Base-by-base conservation (phyloP, 768 basidiomycete species). In the Chalciporus pseudorubinellus region DNA sequence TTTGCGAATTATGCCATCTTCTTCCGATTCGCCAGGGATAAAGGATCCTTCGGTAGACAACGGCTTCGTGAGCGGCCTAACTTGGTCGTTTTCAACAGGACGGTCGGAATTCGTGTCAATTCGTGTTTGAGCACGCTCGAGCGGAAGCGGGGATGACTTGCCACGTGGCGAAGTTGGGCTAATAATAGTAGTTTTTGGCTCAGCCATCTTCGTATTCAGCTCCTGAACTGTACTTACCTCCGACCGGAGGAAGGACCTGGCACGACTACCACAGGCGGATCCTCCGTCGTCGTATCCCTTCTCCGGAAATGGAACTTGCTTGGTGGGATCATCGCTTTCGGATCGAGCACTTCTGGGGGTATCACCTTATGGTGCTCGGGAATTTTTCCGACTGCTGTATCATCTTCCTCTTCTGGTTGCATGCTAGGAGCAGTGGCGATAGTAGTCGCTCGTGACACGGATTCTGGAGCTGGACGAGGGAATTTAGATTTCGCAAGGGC, bases 1-100 rank as follows among this genome's bases (percentile, higher is more conserved):
- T 55, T 84, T 79, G 46, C 87, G 78, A 44, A 92, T 75, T 44
- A 85, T 73, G 0, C 87, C 87, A 62, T 91, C 89, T 63, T 92
- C 89, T 61, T 91, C 89, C 0, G 85, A 87, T 66, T 92, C 89
- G 3, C 89, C 89, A 11, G 89, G 89, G 46, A 90, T 90, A 50
- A 80, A 67, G 0, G 88, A 89, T 2, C 78, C 82, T 34, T 81
- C 77, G 36, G 83, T 81, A 0, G 82, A 72, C 3, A 79, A 57
- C 6, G 64, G 62, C 28, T 62, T 72, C 0, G 42, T 52, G 19
- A 26, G 18, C 2, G 46, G 39, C 33, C 58, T 56, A 26, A 39
- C 44, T 55, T 63, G 60, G 20, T 45, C 50, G 19, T 61, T 56
- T 33, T 36, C 54, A 38, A 16, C 7, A 13, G 48, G 26, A n/a